Evolutionary conservation across 352 stramenopile species (phyloP), one percentile per base, ranked within the genome.

Genomic region (Phytopythium boreale): DNA sequence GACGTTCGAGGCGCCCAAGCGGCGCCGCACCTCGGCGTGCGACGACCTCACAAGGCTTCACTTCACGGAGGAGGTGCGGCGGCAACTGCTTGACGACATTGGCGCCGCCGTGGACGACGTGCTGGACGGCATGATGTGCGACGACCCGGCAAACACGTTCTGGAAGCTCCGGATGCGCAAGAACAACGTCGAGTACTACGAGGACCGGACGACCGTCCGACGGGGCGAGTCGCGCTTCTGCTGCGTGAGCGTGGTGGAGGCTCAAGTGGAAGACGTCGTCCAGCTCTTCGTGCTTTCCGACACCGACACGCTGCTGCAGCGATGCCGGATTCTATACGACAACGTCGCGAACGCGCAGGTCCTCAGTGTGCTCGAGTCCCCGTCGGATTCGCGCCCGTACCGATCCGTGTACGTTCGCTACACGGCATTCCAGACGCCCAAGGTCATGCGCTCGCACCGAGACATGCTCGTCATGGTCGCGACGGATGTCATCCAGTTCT

Each of bases 391-490:
- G 15, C 31, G 67, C 22, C 74, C 74, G 14, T 64, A 76, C 64
- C 66, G 71, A 2, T 82, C 74, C 27, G 67, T 71, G 4, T 82
- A 77, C 63, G 63, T 82, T 27, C 69, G 71, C 12, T 82, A 82
- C 57, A 77, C 71, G 3, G 66, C 71, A 1, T 82, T 76, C 46
- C 70, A 82, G 44, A 74, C 71, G 41, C 69, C 69, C 2, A 57
- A 56, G 24, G 49, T 79, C 31, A 43, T 79, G 47, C 69, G 71
- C 29, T 72, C 75, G 47, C 56, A 76, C 43, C 74, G 74, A 17
- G 74, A 79, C 20, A 77, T 77, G 69, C 77, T 71, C 31, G 74
- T 82, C 0, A 67, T 77, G 4, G 74, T 82, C 11, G 61, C 71
- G 10, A 82, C 74, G 17, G 69, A 82, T 56, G 64, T 82, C 6